Conservation (phyloP, 2,329 filamentous ascomycete species). For the Cryoendolithus antarcticus region DNA sequence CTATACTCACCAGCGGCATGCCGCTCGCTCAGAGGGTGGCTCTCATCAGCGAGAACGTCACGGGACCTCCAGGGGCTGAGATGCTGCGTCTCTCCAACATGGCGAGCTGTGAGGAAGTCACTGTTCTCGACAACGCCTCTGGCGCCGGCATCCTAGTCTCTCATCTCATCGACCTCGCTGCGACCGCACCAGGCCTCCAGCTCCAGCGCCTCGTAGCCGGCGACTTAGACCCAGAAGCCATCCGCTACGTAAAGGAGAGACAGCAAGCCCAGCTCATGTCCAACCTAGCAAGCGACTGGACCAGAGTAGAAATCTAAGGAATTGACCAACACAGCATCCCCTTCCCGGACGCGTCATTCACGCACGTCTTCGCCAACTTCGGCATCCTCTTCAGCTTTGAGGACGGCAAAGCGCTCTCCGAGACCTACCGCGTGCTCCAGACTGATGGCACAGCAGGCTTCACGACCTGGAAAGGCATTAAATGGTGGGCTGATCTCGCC, state of each 20-base stretch:
- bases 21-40: constrained; percentile 1
- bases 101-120: neutral
- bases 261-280: neutral
- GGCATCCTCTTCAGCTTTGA: constrained; percentile 9
- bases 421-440: constrained; percentile 21
- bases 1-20: too few relatives aligned
- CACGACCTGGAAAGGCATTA: constrained; percentile 22
- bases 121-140: constrained; percentile 9
- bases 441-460: constrained; percentile 24
- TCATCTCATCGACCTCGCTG: constrained; percentile 2
- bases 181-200: neutral
- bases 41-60: constrained; percentile 8
- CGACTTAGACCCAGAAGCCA: constrained; percentile 9
- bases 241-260: constrained; percentile 1
- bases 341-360: constrained; percentile 5
- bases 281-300: neutral
- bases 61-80: constrained; percentile 6
- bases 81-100: constrained; percentile 6
- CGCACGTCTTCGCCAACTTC: constrained; percentile 9
- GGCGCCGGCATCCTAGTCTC: constrained; percentile 8
- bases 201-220: constrained; percentile 6
- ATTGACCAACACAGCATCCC: constrained; percentile 6
- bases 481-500: constrained; percentile 9
- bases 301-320: constrained; percentile 3
- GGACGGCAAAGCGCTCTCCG: constrained; percentile 5